Evolutionary conservation across 129 eudicot genomes (phyloP), one percentile per base, ranked within the genome.

Genomic region (Glebionis coronaria): DNA sequence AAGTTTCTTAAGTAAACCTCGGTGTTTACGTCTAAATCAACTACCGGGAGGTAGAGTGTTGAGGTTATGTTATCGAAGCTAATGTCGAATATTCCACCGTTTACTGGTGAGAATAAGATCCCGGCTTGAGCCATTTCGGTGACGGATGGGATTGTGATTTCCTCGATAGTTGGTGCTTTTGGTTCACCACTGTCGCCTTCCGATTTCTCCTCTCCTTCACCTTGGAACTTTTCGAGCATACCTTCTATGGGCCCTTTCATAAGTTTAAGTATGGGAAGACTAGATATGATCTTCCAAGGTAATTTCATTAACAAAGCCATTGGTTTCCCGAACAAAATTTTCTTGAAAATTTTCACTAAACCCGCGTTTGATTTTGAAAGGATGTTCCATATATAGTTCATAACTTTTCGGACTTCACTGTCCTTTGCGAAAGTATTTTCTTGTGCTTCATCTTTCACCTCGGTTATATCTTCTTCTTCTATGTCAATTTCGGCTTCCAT

Each of bases 131-230:
- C 72, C 57, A 89, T 72, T 4, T 86, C 82, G 14, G 79, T 77
- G 20, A 89, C 88, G 0, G 93, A 89, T n/a, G 96, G 94, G 75
- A 89, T 89, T 3, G 73, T 67, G 12, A 89, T 85, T 71, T 89
- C 87, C 46, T 89, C 94, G 0, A 86, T 44, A 0, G 71, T 29
- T 10, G 87, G 91, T 12, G 81, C 65, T 21, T 76, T 70, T 10
- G 54, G 20, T 10, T 18, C 46, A 16, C 9, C 45, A 12, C 23
- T 15, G 8, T 70, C 72, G 1, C 45, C 44, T 20, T 69, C 28
- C 1, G 31, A 47, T 31, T 67, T 66, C 25, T 61, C 70, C 44
- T 65, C 65, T 2, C 53, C 40, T 31, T 56, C 66, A 31, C 55
- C 70, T 3, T 61, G 28, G 12, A 66, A 16, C 44, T 18, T 70